These are phyloP conservation scores for Neonothopanus nambi DNA, from an alignment of 1,284 basidiomycete species.

Conservation along the genomic window DNA sequence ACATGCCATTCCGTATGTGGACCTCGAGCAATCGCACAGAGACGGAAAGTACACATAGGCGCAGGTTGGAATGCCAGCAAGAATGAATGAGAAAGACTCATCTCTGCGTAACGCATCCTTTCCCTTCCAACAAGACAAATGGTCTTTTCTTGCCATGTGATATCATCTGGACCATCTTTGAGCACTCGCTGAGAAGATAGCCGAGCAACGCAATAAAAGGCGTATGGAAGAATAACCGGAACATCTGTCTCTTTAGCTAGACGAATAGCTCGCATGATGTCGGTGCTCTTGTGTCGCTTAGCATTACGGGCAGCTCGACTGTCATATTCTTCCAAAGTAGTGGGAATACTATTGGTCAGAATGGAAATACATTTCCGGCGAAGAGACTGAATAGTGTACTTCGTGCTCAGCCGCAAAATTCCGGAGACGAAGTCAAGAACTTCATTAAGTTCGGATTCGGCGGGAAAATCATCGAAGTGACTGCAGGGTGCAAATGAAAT, in stretches of 20 bases:
- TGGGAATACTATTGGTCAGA: conserved; percentile 36
- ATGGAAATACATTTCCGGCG: conserved; percentile 39
- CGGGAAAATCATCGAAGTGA: conserved; percentile 34
- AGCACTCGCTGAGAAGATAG: conserved; percentile 37
- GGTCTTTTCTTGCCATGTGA: conserved; percentile 40
- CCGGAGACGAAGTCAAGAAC: conserved; percentile 36
- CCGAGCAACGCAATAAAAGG: conserved; percentile 42
- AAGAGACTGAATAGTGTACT: conserved; percentile 41
- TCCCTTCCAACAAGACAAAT: conserved; percentile 40
- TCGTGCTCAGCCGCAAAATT: conserved; percentile 43
- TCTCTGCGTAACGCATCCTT: conserved; percentile 38
- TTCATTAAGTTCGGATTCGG: conserved; percentile 32
- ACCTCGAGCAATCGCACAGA: conserved; percentile 33
- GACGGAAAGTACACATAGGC: conserved; percentile 27
- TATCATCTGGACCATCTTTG: conserved; percentile 31
- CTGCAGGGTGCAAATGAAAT: conserved; percentile 18
- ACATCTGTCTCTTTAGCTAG: conserved; percentile 38
- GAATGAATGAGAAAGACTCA: conserved; percentile 40
- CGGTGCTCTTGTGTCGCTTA: conserved; percentile 35
- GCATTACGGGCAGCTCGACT: conserved; percentile 5
- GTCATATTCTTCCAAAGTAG: conserved; percentile 36
- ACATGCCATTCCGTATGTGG: conserved; percentile 42
- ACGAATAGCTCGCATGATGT: conserved; percentile 38
- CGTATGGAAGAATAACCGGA: conserved; percentile 37
- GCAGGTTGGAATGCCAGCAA: conserved; percentile 36